phyloP scores from a whole-genome alignment of 192 early-diverging fungal genomes.

The Funneliformis mosseae region DNA sequence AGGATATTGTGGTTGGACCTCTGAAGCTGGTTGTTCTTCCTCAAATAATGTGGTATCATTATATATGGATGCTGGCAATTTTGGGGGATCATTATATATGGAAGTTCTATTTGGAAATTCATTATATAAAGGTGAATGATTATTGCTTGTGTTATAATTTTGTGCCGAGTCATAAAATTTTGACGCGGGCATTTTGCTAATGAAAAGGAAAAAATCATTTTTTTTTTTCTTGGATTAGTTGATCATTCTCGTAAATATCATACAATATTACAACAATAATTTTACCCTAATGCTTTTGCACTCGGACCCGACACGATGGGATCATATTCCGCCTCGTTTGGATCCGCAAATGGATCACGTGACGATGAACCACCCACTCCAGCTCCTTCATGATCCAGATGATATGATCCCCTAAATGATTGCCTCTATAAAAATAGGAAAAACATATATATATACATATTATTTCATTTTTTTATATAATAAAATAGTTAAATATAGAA shows the following conservation, averaged over 20 bases:
- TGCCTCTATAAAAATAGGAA: neutral
- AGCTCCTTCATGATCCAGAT: neutral
- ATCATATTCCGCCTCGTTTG: slow-evolving; percentile 14
- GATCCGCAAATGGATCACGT: slow-evolving; percentile 38
- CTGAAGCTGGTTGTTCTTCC: neutral
- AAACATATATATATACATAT: neutral
- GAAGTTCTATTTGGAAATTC: neutral
- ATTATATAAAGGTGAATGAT: neutral
- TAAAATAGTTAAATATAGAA: neutral
- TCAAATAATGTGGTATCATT: neutral
- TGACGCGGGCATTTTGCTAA: slow-evolving; percentile 2
- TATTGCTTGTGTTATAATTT: neutral
- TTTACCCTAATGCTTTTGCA: slow-evolving; percentile 16
- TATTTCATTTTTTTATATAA: neutral
- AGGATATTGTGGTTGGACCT: neutral
- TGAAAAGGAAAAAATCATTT: neutral
- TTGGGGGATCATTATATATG: neutral
- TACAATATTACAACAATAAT: neutral
- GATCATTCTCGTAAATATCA: neutral
- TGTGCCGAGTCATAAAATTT: neutral
- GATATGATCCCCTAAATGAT: neutral
- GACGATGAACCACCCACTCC: slow-evolving; percentile 5
- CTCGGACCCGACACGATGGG: slow-evolving; percentile 21
- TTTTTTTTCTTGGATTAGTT: too few relatives aligned
- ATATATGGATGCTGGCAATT: neutral